Evolutionary conservation across 441 rosid genomes (phyloP), one percentile per base, ranked within the genome.

Genomic region (Biscutella laevigata): DNA sequence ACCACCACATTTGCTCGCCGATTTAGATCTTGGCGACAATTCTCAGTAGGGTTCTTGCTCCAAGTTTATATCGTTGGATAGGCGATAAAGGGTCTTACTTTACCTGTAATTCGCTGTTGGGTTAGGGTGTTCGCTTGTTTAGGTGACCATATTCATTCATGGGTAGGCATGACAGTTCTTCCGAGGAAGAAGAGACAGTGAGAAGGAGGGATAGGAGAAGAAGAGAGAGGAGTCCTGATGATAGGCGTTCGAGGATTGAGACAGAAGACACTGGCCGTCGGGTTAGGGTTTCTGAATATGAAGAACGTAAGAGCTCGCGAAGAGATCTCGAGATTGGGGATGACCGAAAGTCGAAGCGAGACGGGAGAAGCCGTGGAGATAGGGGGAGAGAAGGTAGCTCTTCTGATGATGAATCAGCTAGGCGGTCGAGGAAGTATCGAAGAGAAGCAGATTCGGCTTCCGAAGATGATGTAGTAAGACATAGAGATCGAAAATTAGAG

Each of bases 321-420:
- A 55, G 66, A 59, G 61, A 59, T 51, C 71, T 54, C 2, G 40
- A 59, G 44, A 45, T 12, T 35, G 35, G n/a, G n/a, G n/a, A n/a
- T n/a, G n/a, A n/a, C n/a, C n/a, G n/a, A n/a, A n/a, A n/a, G n/a
- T n/a, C n/a, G n/a, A n/a, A n/a, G n/a, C n/a, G n/a, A n/a, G n/a
- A n/a, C n/a, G n/a, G n/a, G n/a, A 46, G 43, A 25, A 51, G 62
- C 51, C 57, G 36, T 27, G 26, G 51, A 48, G 57, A 17, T 49
- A 54, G 45, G 53, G 19, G 30, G 15, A 55, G 57, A 15, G 13
- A 24, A 4, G 50, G 48, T 37, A 16, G 19, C 2, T 64, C 68
- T 39, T 54, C 68, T 8, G 74, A 76, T 28, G 78, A 76, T 13
- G 72, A 73, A 43, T 69, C 61, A 44, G 69, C 53, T 27, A 59